Base-by-base conservation (phyloP, 2,329 filamentous ascomycete species). In the Curvularia sp. region DNA sequence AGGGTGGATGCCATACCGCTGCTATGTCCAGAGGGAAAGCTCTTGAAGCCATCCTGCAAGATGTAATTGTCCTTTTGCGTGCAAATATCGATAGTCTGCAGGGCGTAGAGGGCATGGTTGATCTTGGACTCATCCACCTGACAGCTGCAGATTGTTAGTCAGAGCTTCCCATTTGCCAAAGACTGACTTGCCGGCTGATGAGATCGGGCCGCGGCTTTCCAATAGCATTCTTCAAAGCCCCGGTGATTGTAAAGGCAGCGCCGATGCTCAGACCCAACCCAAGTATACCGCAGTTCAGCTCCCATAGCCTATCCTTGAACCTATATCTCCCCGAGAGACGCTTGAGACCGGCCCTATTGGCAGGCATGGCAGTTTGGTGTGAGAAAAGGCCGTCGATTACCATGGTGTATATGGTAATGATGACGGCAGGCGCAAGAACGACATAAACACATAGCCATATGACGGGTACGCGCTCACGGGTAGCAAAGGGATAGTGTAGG, bases 151-250 rank as follows among this genome's bases (percentile, higher is more conserved):
- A 8, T n/a, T 47, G 33, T 54, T 22, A 54, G 33, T 42, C 20
- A n/a, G 41, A 15, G 52, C 24, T n/a, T 12, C 24, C 18, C 2
- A 24, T 10, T 20, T 26, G 33, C 44, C 18, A 12, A 5, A 26
- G 44, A 12, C 26, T 33, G 24, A 42, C 64, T 79, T 75, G 73
- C 85, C 85, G 80, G 70, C 78, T 80, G 57, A 87, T 85, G n/a
- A 87, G 66, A 76, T 87, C 85, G 2, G 85, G 85, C 44, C 85
- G 75, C 5, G 85, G 85, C 68, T 86, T 87, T 38, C 85, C 85
- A 61, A 84, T 84, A 2, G 84, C 82, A 66, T 84, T 86, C 72
- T 87, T 87, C 66, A 87, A 67, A 4, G 80, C 81, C 38, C 83
- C 76, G 60, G 85, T 87, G 49, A 87, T 84, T 22, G 85, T 80